phyloP scores from a whole-genome alignment of 345 rosid genomes.

The Alliaria petiolata region DNA sequence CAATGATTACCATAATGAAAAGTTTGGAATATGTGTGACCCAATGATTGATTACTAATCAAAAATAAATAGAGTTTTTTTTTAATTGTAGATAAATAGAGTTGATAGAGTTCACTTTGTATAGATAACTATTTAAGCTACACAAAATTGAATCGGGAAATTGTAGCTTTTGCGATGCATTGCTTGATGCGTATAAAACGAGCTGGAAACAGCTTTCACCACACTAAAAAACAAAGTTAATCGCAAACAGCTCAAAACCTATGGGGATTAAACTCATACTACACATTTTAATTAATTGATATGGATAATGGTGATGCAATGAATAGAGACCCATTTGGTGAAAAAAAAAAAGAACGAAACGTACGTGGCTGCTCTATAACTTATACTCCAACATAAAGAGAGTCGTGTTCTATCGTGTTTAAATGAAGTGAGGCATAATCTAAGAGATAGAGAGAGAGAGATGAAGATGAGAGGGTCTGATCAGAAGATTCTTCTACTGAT shows the following conservation, averaged over 20 bases:
- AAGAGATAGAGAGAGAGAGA: not conserved
- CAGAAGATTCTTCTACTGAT: slow-evolving; percentile 10
- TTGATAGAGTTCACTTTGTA: no score
- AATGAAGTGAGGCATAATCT: slow-evolving; percentile 15
- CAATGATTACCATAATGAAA: not conserved
- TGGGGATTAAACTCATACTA: not conserved
- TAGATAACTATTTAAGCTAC: not conserved
- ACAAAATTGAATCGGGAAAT: not conserved
- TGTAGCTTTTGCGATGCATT: not conserved
- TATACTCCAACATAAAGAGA: slow-evolving; percentile 20
- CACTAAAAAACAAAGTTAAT: slow-evolving; percentile 2
- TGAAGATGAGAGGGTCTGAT: slow-evolving; percentile 20
- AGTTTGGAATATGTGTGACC: not conserved
- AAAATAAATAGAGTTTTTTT: not conserved
- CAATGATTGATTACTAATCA: not conserved
- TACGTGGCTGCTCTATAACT: slow-evolving; percentile 15
- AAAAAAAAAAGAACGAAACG: slow-evolving; percentile 1
- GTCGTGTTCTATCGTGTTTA: slow-evolving; percentile 9
- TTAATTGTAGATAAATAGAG: not conserved
- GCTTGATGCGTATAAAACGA: slow-evolving; percentile 7
- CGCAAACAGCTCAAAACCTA: not conserved
- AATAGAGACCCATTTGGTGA: slow-evolving; percentile 12
- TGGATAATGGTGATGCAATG: slow-evolving; percentile 2
- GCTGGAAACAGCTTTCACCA: slow-evolving; percentile 19
- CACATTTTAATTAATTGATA: not conserved